Evolutionary conservation across 1,284 basidiomycete species (phyloP).

Genomic region (Athelia sp.): DNA sequence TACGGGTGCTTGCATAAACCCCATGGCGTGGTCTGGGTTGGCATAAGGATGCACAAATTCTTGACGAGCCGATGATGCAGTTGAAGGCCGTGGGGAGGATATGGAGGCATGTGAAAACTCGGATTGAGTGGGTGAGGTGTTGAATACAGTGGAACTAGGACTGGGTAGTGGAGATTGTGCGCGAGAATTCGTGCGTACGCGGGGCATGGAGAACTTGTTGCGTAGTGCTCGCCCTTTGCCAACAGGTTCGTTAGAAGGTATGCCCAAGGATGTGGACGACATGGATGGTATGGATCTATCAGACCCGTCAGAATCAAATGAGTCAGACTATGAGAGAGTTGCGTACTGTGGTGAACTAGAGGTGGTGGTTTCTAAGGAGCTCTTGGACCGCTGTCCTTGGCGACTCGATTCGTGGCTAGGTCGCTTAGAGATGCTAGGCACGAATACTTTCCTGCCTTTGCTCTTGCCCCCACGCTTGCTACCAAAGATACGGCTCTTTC

Average conservation of each 20-base stretch:
- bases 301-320: slow-evolving; percentile 1
- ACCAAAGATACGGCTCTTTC: slow-evolving; percentile 18
- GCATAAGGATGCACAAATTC: slow-evolving; percentile 65
- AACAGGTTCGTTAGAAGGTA: slow-evolving; percentile 22
- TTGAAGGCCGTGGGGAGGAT: slow-evolving; percentile 9
- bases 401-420: slow-evolving; percentile 60
- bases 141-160: neutral
- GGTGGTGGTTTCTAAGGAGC: slow-evolving; percentile 53
- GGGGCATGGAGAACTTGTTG: slow-evolving; percentile 30
- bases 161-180: slow-evolving; percentile 7
- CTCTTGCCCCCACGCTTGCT: slow-evolving; percentile 20
- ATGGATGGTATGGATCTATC: slow-evolving; percentile 45
- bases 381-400: slow-evolving; percentile 45
- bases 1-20: slow-evolving; percentile 30
- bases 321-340: slow-evolving; percentile 4
- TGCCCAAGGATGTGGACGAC: slow-evolving; percentile 47
- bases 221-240: slow-evolving; percentile 27
- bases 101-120: slow-evolving; percentile 4
- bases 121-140: slow-evolving; percentile 1
- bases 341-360: slow-evolving; percentile 56
- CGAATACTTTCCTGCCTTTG: slow-evolving; percentile 37
- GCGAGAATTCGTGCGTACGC: slow-evolving; percentile 18
- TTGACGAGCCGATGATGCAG: slow-evolving; percentile 16
- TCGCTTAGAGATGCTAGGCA: slow-evolving; percentile 41
- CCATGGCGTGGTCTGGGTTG: slow-evolving; percentile 56